A percentile compares a stretch with the other conserved stretches of the same genome.
Conservation (phyloP, 2,329 filamentous ascomycete genomes). For the Aaosphaeria arxii region DNA sequence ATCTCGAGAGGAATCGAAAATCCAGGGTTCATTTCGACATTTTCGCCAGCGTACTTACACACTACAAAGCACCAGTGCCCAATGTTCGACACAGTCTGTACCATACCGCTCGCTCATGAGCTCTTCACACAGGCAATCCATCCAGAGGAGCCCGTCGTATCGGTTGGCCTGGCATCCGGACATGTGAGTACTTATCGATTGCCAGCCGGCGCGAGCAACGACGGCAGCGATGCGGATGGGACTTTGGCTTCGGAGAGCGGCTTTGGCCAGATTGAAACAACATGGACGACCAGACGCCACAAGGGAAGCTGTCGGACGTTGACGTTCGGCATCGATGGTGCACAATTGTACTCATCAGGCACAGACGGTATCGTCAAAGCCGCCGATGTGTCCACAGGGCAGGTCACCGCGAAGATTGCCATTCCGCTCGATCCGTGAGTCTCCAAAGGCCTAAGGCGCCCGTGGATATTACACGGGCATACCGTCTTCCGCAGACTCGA, state of each 20-base stretch:
- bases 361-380: conserved; percentile 64
- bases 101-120: conserved; percentile 79
- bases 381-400: conserved; percentile 56
- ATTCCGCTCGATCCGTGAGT: conserved; percentile 57
- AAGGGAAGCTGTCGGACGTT: conserved; percentile 89
- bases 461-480: too few species aligned
- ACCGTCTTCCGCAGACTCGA: too few species aligned
- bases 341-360: conserved; percentile 59
- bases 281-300: conserved; percentile 85
- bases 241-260: conserved; percentile 56
- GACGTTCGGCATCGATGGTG: conserved; percentile 75
- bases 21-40: too few species aligned
- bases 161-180: conserved; percentile 79
- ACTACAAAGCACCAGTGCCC: not conserved
- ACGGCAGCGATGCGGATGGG: conserved; percentile 49
- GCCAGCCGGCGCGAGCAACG: conserved; percentile 53
- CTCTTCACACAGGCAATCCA: conserved; percentile 88
- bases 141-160: conserved; percentile 77
- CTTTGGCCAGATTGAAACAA: conserved; percentile 72
- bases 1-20: too few species aligned
- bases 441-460: not conserved
- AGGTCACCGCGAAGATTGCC: conserved; percentile 77
- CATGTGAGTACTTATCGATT: conserved; percentile 84
- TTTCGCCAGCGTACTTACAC: too few species aligned
- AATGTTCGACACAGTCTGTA: conserved; percentile 93